These are phyloP conservation scores for Eucalyptus curtisii DNA, from an alignment of 345 rosid genomes.

Conservation along the genomic window DNA sequence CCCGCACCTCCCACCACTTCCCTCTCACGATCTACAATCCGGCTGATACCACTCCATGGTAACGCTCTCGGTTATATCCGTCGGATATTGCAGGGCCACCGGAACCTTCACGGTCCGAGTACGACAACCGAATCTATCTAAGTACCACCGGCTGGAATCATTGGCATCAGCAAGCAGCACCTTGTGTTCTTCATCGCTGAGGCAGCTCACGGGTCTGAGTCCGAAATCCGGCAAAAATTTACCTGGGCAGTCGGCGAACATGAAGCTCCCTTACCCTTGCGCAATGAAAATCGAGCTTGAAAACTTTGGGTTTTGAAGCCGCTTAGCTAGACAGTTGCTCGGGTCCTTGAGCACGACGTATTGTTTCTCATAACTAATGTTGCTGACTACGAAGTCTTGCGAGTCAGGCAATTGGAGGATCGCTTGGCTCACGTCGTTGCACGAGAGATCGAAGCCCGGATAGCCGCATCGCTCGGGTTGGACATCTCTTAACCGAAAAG, in stretches of 20 bases:
- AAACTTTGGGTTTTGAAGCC: neutral
- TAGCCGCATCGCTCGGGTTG: neutral
- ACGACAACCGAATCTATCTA: accelerated
- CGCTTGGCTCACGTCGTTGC: neutral
- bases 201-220: neutral
- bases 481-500: neutral
- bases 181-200: neutral
- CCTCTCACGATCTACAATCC: neutral
- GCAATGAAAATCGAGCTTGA: neutral
- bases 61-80: neutral
- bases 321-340: neutral
- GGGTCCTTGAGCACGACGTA: neutral
- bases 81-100: neutral
- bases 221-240: neutral
- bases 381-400: neutral
- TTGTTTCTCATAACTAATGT: neutral
- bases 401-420: neutral
- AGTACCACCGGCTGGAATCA: accelerated
- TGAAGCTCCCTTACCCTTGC: neutral
- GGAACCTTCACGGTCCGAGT: neutral
- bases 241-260: neutral
- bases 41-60: neutral
- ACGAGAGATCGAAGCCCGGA: neutral
- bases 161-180: neutral
- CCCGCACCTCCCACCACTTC: neutral